phyloP scores from a whole-genome alignment of 257 asterid genomes.

The Nicotiana paniculata region DNA sequence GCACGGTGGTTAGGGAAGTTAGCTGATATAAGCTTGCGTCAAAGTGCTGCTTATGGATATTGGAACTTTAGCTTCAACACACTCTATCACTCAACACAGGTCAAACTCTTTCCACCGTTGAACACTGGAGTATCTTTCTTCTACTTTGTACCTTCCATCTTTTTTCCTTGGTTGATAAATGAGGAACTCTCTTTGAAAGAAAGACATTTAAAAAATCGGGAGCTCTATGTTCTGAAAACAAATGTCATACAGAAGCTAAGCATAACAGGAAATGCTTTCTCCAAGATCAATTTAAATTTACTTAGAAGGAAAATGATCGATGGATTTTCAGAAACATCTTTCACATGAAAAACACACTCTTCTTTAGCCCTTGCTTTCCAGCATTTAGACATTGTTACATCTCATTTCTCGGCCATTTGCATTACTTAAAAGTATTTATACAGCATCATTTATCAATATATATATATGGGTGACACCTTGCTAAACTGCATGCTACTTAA shows the following conservation, averaged over 20 bases:
- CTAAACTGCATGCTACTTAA: neutral
- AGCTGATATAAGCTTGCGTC: constrained; percentile 77
- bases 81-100: constrained; percentile 92
- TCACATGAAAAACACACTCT: neutral
- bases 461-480: neutral
- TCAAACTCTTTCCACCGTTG: constrained; percentile 19
- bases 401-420: neutral
- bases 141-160: neutral
- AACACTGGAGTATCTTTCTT: neutral
- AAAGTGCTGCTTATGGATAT: constrained; percentile 94
- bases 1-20: constrained; percentile 66
- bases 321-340: neutral
- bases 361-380: neutral
- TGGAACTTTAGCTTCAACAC: constrained; percentile 91
- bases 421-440: neutral
- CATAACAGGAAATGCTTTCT: neutral
- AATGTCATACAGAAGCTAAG: neutral
- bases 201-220: neutral
- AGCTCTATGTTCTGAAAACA: neutral
- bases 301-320: neutral
- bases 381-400: neutral
- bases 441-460: neutral
- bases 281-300: neutral
- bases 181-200: neutral
- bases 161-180: neutral